Percentiles rank a stretch among this genome's conserved stretches.
Evolutionary conservation across 2,329 filamentous ascomycete genomes (phyloP).

Genomic region (Monosporascus sp.): DNA sequence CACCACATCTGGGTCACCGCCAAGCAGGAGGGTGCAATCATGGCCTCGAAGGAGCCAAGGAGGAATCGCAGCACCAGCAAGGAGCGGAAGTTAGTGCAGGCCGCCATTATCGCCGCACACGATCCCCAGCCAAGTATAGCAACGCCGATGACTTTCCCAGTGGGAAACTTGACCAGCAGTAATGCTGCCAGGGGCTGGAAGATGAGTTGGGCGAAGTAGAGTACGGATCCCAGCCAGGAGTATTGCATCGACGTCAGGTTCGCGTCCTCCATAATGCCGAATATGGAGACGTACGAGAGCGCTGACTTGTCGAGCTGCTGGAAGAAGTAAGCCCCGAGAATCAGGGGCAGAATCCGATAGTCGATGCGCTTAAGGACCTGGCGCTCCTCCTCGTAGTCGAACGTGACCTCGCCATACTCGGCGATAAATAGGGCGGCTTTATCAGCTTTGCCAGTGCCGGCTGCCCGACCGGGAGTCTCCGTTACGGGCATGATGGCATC

Average conservation of each 20-base stretch:
- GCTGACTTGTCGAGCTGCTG: conserved; percentile 50
- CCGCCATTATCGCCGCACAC: conserved; percentile 44
- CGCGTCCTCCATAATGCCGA: conserved; percentile 42
- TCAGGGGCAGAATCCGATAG: conserved; percentile 41
- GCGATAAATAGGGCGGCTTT: conserved; percentile 42
- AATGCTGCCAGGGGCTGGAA: conserved; percentile 52
- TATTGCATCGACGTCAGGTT: conserved; percentile 41
- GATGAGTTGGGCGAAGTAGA: conserved; percentile 55
- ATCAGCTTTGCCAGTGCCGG: conserved; percentile 23
- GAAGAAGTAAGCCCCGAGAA: conserved; percentile 53
- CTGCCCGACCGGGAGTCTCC: not conserved
- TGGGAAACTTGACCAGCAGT: conserved; percentile 47
- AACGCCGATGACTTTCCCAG: conserved; percentile 46
- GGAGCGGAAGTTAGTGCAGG: conserved; percentile 41
- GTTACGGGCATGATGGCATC: conserved; percentile 16
- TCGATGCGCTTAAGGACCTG: conserved; percentile 43
- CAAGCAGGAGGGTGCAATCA: conserved; percentile 46
- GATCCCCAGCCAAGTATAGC: conserved; percentile 48
- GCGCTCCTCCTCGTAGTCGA: conserved; percentile 46
- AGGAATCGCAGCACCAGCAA: conserved; percentile 40
- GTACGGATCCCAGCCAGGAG: conserved; percentile 57
- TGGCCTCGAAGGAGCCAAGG: conserved; percentile 42
- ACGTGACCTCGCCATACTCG: conserved; percentile 33
- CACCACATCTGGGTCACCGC: conserved; percentile 53
- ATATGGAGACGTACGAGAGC: conserved; percentile 42